These are phyloP conservation scores for Ophiocordyceps unilateralis DNA, from an alignment of 2,329 filamentous ascomycete genomes.

Conservation along the genomic window DNA sequence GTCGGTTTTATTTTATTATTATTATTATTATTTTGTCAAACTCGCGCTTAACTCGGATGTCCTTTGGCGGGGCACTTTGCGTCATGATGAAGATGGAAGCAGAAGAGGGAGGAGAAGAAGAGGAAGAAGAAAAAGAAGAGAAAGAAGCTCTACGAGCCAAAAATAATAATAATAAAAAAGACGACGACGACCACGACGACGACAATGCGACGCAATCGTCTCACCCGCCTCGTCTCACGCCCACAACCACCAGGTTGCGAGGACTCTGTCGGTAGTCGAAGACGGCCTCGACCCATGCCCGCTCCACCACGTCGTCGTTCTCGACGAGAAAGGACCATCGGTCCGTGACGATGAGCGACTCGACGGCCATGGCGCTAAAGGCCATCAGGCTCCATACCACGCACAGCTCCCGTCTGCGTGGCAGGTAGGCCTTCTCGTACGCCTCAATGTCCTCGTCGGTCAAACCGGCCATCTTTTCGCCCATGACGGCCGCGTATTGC, in stretches of 20 bases:
- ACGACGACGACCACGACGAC: too few species aligned
- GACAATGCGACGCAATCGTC: neutral
- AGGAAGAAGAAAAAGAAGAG: too few species aligned
- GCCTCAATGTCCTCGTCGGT: constrained; percentile 56
- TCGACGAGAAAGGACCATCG: constrained; percentile 77
- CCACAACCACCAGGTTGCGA: constrained; percentile 82
- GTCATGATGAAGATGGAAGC: too few species aligned
- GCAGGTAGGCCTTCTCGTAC: constrained; percentile 50
- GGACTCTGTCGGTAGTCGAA: constrained; percentile 81
- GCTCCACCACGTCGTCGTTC: constrained; percentile 48
- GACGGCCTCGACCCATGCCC: constrained; percentile 83
- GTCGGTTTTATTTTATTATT: too few species aligned
- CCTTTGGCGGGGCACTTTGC: too few species aligned
- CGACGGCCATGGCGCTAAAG: constrained; percentile 76
- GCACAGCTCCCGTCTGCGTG: constrained; percentile 63
- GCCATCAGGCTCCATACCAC: constrained; percentile 93
- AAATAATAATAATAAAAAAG: too few species aligned
- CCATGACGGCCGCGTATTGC: constrained; percentile 41
- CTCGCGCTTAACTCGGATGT: too few species aligned
- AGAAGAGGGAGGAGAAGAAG: too few species aligned
- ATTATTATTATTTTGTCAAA: too few species aligned
- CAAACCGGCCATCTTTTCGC: constrained; percentile 46
- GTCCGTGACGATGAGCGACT: constrained; percentile 80
- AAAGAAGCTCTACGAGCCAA: too few species aligned
- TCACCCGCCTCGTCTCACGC: constrained; percentile 50